These are phyloP conservation scores for Phytophthora citrophthora DNA, from an alignment of 352 stramenopile genomes.

Conservation along the genomic window DNA sequence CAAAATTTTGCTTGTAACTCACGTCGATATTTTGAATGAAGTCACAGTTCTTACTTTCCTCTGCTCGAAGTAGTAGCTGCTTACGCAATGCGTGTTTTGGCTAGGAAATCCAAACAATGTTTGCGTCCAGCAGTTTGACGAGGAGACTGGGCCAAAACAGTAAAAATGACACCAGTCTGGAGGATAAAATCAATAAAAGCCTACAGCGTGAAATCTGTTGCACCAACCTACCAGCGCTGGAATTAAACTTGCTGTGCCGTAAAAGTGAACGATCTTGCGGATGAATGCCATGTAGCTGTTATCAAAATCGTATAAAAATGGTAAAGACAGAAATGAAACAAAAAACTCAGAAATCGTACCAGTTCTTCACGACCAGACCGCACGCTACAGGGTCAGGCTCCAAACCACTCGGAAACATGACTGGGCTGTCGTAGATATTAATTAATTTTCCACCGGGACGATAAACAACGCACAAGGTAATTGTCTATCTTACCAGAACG, in stretches of 20 bases:
- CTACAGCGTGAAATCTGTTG: not conserved
- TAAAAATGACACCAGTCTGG: constrained; percentile 7
- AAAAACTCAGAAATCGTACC: constrained; percentile 8
- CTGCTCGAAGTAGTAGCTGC: too few relatives aligned
- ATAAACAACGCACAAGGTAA: not conserved
- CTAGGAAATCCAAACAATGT: constrained; percentile 5
- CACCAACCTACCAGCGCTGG: constrained; percentile 14
- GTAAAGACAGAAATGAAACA: not conserved
- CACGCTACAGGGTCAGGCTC: constrained; percentile 12
- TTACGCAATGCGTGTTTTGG: not conserved
- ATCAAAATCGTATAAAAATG: not conserved
- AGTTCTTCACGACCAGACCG: constrained; percentile 31
- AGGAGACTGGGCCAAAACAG: not conserved
- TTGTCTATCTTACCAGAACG: constrained; percentile 24
- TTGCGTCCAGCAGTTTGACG: constrained; percentile 1
- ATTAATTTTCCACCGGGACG: too few relatives aligned
- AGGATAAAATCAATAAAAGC: not conserved
- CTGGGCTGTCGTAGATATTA: constrained; percentile 13
- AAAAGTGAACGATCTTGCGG: constrained; percentile 39
- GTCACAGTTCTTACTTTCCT: too few relatives aligned
- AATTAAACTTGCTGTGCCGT: constrained; percentile 24
- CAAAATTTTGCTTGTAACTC: too few relatives aligned
- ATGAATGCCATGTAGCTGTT: constrained; percentile 41
- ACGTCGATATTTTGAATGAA: too few relatives aligned
- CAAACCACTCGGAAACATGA: constrained; percentile 2